phyloP scores from a whole-genome alignment of 2,329 filamentous ascomycete species.

The Chlorencoelia australis region DNA sequence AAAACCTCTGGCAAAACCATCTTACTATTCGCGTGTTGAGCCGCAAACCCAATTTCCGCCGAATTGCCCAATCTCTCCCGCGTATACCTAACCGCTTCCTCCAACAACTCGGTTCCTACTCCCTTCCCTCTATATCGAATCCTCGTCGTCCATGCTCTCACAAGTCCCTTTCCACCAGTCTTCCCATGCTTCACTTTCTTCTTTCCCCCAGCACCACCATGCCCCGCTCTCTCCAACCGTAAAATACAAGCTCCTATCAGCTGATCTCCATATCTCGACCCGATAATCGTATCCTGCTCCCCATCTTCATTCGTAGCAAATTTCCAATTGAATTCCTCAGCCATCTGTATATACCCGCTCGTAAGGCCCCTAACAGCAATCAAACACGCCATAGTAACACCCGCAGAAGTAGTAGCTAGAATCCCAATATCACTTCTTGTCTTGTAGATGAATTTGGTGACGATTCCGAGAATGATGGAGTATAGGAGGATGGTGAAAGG shows the following conservation, averaged over 20 bases:
- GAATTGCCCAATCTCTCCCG: slow-evolving; percentile 59
- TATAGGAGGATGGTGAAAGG: slow-evolving; percentile 42
- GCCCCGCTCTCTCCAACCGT: slow-evolving; percentile 42
- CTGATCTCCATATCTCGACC: slow-evolving; percentile 56
- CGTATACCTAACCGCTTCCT: slow-evolving; percentile 62
- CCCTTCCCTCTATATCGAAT: slow-evolving; percentile 60
- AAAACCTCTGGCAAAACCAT: slow-evolving; percentile 54
- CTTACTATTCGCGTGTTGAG: slow-evolving; percentile 65
- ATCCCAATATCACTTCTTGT: slow-evolving; percentile 41
- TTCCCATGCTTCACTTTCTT: slow-evolving; percentile 22
- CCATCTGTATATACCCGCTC: slow-evolving; percentile 40
- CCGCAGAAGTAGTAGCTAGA: slow-evolving; percentile 46
- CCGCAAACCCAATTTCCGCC: slow-evolving; percentile 60
- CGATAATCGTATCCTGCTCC: slow-evolving; percentile 48
- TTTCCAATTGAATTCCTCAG: slow-evolving; percentile 22
- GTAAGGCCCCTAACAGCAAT: slow-evolving; percentile 50
- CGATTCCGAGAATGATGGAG: slow-evolving; percentile 32
- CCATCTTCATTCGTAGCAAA: slow-evolving; percentile 22
- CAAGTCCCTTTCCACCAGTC: slow-evolving; percentile 55
- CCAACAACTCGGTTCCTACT: slow-evolving; percentile 61
- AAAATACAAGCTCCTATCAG: slow-evolving; percentile 65
- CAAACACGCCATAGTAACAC: slow-evolving; percentile 53
- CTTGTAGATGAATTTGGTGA: slow-evolving; percentile 34
- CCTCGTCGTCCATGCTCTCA: slow-evolving; percentile 75
- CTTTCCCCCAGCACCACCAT: slow-evolving; percentile 13